phyloP scores from a whole-genome alignment of 208 protist species.

The Borovskyia barvae region DNA sequence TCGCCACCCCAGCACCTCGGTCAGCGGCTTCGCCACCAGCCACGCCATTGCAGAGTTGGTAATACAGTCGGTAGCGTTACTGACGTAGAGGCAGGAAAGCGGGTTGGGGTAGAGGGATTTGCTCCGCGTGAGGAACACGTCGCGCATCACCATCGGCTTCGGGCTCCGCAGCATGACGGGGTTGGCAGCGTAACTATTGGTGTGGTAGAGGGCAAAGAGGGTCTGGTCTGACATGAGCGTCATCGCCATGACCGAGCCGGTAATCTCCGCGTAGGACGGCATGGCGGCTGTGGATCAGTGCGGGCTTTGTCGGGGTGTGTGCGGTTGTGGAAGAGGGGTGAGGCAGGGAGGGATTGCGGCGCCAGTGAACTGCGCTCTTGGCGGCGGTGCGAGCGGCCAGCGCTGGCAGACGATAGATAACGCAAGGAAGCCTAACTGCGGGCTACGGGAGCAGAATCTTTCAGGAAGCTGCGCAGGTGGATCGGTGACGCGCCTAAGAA shows the following conservation, averaged over 20 bases:
- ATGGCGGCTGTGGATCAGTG: not conserved
- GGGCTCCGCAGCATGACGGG: slow-evolving; percentile 68
- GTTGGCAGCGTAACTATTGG: slow-evolving; percentile 80
- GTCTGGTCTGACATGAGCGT: slow-evolving; percentile 62
- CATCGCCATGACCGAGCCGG: slow-evolving; percentile 61
- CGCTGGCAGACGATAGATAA: not conserved
- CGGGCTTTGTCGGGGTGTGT: not conserved
- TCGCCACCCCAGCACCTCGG: slow-evolving; percentile 54
- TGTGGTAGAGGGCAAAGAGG: slow-evolving; percentile 78
- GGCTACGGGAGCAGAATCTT: too few relatives aligned
- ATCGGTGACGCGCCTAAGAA: not conserved
- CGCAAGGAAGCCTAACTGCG: too few relatives aligned
- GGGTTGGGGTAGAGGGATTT: slow-evolving; percentile 68
- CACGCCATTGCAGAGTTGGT: slow-evolving; percentile 57
- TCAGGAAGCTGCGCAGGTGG: not conserved
- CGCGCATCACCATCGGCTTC: slow-evolving; percentile 86
- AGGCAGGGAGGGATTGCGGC: not conserved
- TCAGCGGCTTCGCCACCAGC: slow-evolving; percentile 62
- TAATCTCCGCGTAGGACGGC: slow-evolving; percentile 29
- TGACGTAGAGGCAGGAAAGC: slow-evolving; percentile 76
- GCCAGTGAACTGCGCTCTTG: too few relatives aligned
- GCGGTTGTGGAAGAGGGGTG: not conserved
- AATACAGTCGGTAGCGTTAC: slow-evolving; percentile 47
- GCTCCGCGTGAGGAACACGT: slow-evolving; percentile 76
- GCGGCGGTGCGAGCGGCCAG: not conserved